Base-by-base conservation (phyloP, 2,329 filamentous ascomycete species). In the Colletotrichum abscissum region DNA sequence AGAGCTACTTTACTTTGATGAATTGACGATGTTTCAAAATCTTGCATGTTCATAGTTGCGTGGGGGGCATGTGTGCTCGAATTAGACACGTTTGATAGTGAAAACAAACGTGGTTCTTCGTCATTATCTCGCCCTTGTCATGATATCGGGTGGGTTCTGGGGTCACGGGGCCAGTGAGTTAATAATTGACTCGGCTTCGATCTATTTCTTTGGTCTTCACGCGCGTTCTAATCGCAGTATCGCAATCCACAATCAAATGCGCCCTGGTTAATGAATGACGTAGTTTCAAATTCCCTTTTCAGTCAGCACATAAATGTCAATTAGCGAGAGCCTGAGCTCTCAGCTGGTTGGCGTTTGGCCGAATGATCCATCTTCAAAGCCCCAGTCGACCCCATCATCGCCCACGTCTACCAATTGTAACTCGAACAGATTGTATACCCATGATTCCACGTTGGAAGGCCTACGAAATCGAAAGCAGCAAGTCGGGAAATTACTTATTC, bases 401-500 rank as follows among this genome's bases (percentile, higher is more conserved):
- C 24, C 3, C 30, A 9, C 4, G 24, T 49, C 46, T 24, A 28
- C 33, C 35, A 63, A 22, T 26, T 1, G 22, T 28, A 11, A 14
- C 35, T 22, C 19, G n/a, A 46, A 19, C n/a, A 22, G n/a, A 9
- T 42, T 7, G 52, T 59, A 0, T 49, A 11, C n/a, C 24, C 22
- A 30, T 30, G 42, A 22, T 38, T 24, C 3, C 52, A 49, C 12
- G 35, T 12, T 30, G 26, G 26, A 19, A 19, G 14, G 16, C 16
- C 5, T 19, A 7, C 14, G 16, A 42, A 19, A 19, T 19, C 38
- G 16, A 16, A 19, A 42, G 38, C 38, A 42, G 16, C 38, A 19
- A 59, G 65, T 54, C 42, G 30, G 55, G 62, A 38, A 66, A 66
- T 66, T 60, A 24, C 67, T 54, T 70, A 66, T 70, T 66, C 22